Evolutionary conservation across 768 basidiomycete species (phyloP).

Genomic region (Trametes meyenii): DNA sequence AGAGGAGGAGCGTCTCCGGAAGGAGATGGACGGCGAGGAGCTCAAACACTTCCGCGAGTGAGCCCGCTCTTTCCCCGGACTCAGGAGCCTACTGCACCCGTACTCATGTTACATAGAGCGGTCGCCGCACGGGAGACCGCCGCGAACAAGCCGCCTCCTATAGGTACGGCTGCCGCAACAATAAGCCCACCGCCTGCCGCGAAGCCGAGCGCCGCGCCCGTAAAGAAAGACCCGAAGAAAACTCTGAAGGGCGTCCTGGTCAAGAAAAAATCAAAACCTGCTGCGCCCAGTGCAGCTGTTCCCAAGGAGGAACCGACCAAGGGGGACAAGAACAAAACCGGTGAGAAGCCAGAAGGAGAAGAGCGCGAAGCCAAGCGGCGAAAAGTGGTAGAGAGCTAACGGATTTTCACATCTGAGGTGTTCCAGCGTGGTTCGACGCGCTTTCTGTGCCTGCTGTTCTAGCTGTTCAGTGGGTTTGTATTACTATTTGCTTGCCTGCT

Average conservation of each 20-base stretch:
- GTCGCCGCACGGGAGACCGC: constrained; percentile 70
- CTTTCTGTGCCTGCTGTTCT: neutral
- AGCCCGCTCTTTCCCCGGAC: constrained; percentile 19
- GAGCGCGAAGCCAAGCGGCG: constrained; percentile 60
- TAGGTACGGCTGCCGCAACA: constrained; percentile 31
- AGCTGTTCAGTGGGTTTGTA: neutral
- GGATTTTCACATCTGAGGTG: neutral
- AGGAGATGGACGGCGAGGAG: constrained; percentile 77
- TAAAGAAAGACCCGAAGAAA: constrained; percentile 68
- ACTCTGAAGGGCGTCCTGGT: constrained; percentile 78
- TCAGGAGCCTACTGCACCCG: neutral
- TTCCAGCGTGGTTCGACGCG: neutral
- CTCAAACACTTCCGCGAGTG: constrained; percentile 80
- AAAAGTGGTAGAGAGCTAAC: constrained; percentile 45
- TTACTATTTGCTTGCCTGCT: constrained; percentile 4
- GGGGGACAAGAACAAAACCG: constrained; percentile 19
- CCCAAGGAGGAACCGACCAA: constrained; percentile 13
- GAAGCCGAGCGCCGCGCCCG: constrained; percentile 29
- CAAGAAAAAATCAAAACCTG: constrained; percentile 67
- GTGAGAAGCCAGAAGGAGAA: constrained; percentile 16
- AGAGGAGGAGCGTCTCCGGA: constrained; percentile 75
- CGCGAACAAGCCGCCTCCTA: constrained; percentile 38
- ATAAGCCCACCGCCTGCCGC: constrained; percentile 33
- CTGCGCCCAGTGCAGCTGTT: constrained; percentile 9
- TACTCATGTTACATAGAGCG: constrained; percentile 43